phyloP scores from a whole-genome alignment of 805 yeast species.

The Yarrowia divulgata region DNA sequence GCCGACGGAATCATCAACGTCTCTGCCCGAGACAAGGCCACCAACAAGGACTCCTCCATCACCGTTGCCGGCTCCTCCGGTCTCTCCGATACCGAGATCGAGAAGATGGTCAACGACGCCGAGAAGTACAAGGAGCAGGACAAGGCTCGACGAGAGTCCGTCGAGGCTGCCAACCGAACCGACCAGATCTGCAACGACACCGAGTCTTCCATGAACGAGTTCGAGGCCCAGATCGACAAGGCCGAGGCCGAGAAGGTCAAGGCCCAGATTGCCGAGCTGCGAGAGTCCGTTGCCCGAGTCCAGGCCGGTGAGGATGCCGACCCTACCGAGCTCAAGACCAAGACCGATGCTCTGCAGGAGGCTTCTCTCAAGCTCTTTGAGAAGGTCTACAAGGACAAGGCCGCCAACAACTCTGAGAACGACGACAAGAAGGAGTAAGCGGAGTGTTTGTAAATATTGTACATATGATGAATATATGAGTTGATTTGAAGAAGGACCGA shows the following conservation, averaged over 20 bases:
- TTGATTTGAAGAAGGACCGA: slow-evolving; percentile 32
- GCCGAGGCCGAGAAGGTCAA: slow-evolving; percentile 62
- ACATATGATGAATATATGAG: slow-evolving; percentile 38
- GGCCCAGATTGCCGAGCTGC: slow-evolving; percentile 65
- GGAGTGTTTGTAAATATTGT: slow-evolving; percentile 37
- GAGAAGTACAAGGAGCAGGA: slow-evolving; percentile 88
- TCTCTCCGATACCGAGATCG: slow-evolving; percentile 86
- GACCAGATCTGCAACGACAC: slow-evolving; percentile 87
- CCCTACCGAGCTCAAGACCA: slow-evolving; percentile 70
- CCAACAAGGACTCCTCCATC: slow-evolving; percentile 92
- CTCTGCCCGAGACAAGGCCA: slow-evolving; percentile 90
- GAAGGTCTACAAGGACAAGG: slow-evolving; percentile 61
- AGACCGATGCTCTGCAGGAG: slow-evolving; percentile 84
- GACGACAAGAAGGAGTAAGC: slow-evolving; percentile 40
- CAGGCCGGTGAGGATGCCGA: slow-evolving; percentile 71
- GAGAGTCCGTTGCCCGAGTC: slow-evolving; percentile 78
- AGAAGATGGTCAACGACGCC: slow-evolving; percentile 89
- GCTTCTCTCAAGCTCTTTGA: slow-evolving; percentile 83
- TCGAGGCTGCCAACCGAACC: slow-evolving; percentile 85
- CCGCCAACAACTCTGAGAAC: slow-evolving; percentile 41
- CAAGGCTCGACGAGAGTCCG: slow-evolving; percentile 81
- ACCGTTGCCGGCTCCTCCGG: slow-evolving; percentile 97
- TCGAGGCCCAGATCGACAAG: slow-evolving; percentile 69
- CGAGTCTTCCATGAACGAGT: slow-evolving; percentile 82
- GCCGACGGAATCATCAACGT: slow-evolving; percentile 98